phyloP scores from a whole-genome alignment of 1,284 basidiomycete genomes.

The Boletus semigastroideus region DNA sequence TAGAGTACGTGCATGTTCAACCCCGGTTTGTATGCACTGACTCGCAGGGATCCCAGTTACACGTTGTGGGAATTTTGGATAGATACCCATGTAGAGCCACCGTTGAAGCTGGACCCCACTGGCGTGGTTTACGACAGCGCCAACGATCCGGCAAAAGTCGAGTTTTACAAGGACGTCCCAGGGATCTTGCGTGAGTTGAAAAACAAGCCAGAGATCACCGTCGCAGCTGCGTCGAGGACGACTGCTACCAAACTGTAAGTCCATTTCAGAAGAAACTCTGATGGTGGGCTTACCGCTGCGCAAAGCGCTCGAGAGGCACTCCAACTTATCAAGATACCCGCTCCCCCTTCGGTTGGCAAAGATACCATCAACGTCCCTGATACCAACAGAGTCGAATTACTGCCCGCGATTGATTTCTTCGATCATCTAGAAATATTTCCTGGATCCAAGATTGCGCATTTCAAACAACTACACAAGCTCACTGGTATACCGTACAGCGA shows the following conservation, averaged over 20 bases:
- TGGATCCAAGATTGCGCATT: slow-evolving; percentile 82
- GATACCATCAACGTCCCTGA: slow-evolving; percentile 36
- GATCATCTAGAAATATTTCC: slow-evolving; percentile 86
- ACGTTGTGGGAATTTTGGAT: slow-evolving; percentile 87
- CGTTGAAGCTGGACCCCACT: slow-evolving; percentile 57
- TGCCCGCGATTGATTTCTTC: slow-evolving; percentile 65
- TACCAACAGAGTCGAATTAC: slow-evolving; percentile 3
- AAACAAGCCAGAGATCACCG: slow-evolving; percentile 46
- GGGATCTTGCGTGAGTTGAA: slow-evolving; percentile 68
- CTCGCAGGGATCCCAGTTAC: slow-evolving; percentile 47
- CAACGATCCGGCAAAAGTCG: slow-evolving; percentile 49
- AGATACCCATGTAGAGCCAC: slow-evolving; percentile 67
- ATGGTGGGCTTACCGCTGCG: neutral
- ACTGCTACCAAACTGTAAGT: slow-evolving; percentile 66
- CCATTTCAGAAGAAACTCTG: neutral
- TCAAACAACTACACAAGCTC: slow-evolving; percentile 63
- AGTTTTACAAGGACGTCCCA: slow-evolving; percentile 77
- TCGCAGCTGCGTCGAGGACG: slow-evolving; percentile 81
- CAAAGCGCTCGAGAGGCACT: slow-evolving; percentile 76
- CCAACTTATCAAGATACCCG: slow-evolving; percentile 63
- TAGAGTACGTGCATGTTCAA: slow-evolving; percentile 60
- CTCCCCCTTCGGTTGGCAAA: slow-evolving; percentile 38
- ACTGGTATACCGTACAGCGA: slow-evolving; percentile 82
- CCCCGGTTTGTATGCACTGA: slow-evolving; percentile 1
- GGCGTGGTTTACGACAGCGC: slow-evolving; percentile 13